phyloP scores from a whole-genome alignment of 1,284 basidiomycete genomes.

The Phenoliferia sp. region DNA sequence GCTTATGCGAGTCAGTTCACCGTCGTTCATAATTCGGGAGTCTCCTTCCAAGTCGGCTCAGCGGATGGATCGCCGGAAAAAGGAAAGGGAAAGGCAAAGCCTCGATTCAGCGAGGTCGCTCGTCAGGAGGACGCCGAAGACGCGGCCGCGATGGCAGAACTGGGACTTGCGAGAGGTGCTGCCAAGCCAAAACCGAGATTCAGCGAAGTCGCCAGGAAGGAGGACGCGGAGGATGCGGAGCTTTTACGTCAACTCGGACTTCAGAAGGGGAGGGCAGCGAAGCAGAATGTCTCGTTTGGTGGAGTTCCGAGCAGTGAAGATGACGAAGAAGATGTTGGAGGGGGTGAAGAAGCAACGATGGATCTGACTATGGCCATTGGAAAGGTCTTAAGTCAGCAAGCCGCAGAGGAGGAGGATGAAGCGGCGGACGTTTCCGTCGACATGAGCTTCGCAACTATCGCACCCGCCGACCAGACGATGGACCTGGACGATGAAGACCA shows the following conservation, averaged over 20 bases:
- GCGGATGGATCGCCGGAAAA: neutral
- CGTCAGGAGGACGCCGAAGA: constrained; percentile 27
- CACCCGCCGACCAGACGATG: constrained; percentile 6
- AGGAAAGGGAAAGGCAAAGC: constrained; percentile 1
- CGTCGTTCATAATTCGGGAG: neutral
- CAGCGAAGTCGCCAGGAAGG: constrained; percentile 18
- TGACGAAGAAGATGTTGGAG: neutral
- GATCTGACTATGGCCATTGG: constrained; percentile 20
- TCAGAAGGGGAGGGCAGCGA: neutral
- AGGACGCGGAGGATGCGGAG: constrained; percentile 31
- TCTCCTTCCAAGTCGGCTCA: neutral
- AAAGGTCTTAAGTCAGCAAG: constrained; percentile 2
- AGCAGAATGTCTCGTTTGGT: constrained; percentile 10
- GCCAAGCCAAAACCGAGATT: constrained; percentile 14
- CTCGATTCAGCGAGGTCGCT: constrained; percentile 21
- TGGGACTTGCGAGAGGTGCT: neutral
- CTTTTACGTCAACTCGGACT: constrained; percentile 25
- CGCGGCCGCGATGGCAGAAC: constrained; percentile 4
- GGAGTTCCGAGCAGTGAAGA: neutral
- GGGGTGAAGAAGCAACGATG: constrained; percentile 9
- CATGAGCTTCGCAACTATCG: constrained; percentile 7
- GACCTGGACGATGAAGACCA: constrained; percentile 2
- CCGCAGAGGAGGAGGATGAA: constrained; percentile 1
- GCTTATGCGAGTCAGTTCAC: neutral
- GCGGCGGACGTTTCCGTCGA: constrained; percentile 13